Percentiles rank a stretch among this genome's conserved stretches.
These are phyloP conservation scores for Saksenaea vasiformis DNA, from an alignment of 371 early-diverging fungal genomes.

Conservation along the genomic window DNA sequence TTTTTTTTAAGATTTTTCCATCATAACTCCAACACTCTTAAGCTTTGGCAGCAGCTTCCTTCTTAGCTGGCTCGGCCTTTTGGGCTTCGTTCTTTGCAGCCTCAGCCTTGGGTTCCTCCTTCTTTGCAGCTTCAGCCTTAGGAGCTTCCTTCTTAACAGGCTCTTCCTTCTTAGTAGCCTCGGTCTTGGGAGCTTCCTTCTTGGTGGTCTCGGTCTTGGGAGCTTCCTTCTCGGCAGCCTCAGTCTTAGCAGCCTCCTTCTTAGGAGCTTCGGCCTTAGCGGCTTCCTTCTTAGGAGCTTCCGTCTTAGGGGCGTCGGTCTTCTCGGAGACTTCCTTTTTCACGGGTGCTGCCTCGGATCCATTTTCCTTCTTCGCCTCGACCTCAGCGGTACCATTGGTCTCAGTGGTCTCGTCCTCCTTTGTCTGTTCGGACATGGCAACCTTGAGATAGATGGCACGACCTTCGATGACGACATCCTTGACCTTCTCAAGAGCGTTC, in stretches of 20 bases:
- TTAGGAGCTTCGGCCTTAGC: too few relatives aligned
- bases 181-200: conserved; percentile 16
- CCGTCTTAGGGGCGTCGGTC: not conserved
- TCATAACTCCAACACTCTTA: not conserved
- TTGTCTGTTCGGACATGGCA: conserved; percentile 53
- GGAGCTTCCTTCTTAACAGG: conserved; percentile 8
- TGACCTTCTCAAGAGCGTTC: conserved; percentile 66
- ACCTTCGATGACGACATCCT: conserved; percentile 60
- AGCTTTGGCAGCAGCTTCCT: not conserved
- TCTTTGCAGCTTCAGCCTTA: conserved; percentile 16
- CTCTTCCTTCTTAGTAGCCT: conserved; percentile 18
- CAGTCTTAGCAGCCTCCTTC: conserved; percentile 13
- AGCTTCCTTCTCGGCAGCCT: conserved; percentile 14
- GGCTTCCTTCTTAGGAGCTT: conserved; percentile 2
- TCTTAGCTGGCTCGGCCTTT: not conserved
- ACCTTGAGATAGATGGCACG: conserved; percentile 72
- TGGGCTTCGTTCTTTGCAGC: conserved; percentile 17
- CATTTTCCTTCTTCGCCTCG: conserved; percentile 8
- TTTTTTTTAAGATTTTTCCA: not conserved
- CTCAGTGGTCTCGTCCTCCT: conserved; percentile 3
- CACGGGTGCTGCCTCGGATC: not conserved
- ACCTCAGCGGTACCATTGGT: not conserved
- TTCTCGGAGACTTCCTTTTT: not conserved
- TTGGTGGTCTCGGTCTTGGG: conserved; percentile 7
- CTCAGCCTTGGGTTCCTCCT: conserved; percentile 15